Evolutionary conservation across 306 rosid genomes (phyloP).

Genomic region (Begonia masoniana): DNA sequence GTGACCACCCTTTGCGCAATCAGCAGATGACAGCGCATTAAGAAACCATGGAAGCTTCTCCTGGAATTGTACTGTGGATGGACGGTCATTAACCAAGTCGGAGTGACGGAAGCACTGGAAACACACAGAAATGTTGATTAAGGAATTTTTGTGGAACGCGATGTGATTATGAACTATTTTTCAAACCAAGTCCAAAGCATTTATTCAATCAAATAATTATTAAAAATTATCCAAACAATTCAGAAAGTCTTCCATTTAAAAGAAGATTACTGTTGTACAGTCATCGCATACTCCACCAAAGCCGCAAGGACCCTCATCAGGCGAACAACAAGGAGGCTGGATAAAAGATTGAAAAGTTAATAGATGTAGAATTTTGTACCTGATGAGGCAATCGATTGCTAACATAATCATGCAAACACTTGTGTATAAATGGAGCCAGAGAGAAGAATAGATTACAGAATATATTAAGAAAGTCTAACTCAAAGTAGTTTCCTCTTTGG

Average conservation of each 20-base stretch:
- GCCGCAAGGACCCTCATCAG: slow-evolving; percentile 80
- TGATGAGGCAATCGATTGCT: too few relatives aligned
- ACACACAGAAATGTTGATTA: slow-evolving; percentile 26
- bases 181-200: too few relatives aligned
- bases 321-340: slow-evolving; percentile 88
- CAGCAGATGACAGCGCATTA: slow-evolving; percentile 90
- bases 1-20: slow-evolving; percentile 99
- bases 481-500: background rate
- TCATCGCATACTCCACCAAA: slow-evolving; percentile 82
- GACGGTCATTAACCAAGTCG: slow-evolving; percentile 84
- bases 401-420: too few relatives aligned
- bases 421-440: too few relatives aligned
- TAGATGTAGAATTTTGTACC: too few relatives aligned
- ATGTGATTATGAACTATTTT: too few relatives aligned
- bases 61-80: slow-evolving; percentile 75
- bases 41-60: slow-evolving; percentile 99
- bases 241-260: too few relatives aligned
- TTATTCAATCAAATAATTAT: too few relatives aligned
- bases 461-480: too few relatives aligned
- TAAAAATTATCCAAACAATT: too few relatives aligned
- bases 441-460: too few relatives aligned
- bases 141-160: background rate
- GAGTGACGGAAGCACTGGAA: slow-evolving; percentile 88
- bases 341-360: slow-evolving; percentile 1
- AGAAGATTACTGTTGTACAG: slow-evolving; percentile 69